Base-by-base conservation (phyloP, 441 rosid species). In the Geranium incanum region DNA sequence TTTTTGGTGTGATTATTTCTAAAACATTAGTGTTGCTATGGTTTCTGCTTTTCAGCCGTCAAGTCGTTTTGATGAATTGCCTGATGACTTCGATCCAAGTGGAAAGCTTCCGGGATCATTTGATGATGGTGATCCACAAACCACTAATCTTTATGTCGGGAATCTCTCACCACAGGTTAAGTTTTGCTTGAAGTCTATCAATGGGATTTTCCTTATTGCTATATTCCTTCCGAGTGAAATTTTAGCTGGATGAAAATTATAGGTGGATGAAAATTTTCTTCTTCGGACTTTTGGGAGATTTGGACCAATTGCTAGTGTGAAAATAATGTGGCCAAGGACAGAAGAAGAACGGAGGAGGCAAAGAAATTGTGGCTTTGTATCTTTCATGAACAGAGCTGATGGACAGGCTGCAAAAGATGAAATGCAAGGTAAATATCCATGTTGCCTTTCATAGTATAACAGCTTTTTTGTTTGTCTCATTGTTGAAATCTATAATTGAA, bases 241-340 rank as follows among this genome's bases (percentile, higher is more conserved):
- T 55, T 37, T 28, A 67, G 33, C 19, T 65, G 33, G 41, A 36
- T 73, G 16, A 48, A 70, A 64, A 66, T 45, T 82, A 11, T 69
- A 95, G 99, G 99, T 95, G 74, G 99, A 95, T 82, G 98, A 95
- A 83, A 95, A 93, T 82, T 95, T 95, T 80, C 98, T 93, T 82
- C 81, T 95, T 60, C 87, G 99, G 66, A 95, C 99, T 68, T 95
- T 95, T 75, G 99, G 99, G 85, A 91, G 99, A 88, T 95, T 95
- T 87, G 99, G 99, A 69, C 98, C 99, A 70, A 93, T 95, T 82
- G 99, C 99, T 74, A 95, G 99, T 81, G 98, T 95, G 77, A 93
- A 95, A 84, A 93, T 95, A 83, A 95, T 95, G 98, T 95, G 99
- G 99, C 99, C 99, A 62, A 85, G 98, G 82, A 93, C 99, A 67